Base-by-base conservation (phyloP, 1,284 basidiomycete genomes). In the Fomitopsis pinicola region DNA sequence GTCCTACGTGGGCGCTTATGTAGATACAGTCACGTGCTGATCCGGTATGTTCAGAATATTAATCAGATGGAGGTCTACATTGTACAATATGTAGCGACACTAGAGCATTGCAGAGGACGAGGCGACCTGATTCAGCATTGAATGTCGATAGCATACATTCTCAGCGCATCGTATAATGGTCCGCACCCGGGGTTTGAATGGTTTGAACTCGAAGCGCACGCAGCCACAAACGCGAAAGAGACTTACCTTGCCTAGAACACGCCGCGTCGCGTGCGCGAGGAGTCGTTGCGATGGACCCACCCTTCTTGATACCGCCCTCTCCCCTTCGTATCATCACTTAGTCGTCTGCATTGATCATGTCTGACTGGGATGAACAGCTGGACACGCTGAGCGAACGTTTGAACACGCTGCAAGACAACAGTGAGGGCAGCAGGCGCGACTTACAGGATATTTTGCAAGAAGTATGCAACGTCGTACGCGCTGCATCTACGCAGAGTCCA, bases 401-500 rank as follows among this genome's bases (percentile, higher is more conserved):
- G 14, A 22, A 40, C 8, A 12, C 40, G 35, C 7, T 42, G 5
- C 33, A 12, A 10, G 53, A 40, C 35, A 22, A n/a, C 30, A 22
- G 30, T 4, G 52, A 40, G 14, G 26, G 17, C 3, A 35, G 36
- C n/a, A 42, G 12, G 2, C n/a, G 12, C 15, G 22, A 17, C 14
- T 50, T 63, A 19, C 22, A 59, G 17, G 5, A 12, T 17, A 55
- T 64, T 17, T 55, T 66, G 22, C 28, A 30, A 4, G 50, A 64
- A 5, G 57, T 55, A 3, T 64, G 55, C 57, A 30, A 36, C 7
- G 40, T 64, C 14, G 56, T 60, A 6, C 62, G 63, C n/a, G 44
- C 48, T 9, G 65, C 60, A 5, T 40, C 54, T 19, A 52, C 17
- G 1, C 33, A 58, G 7, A 28, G 54, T 17, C 5, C 42, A 6